phyloP scores from a whole-genome alignment of 306 rosid genomes.

The Rosa chinensis region DNA sequence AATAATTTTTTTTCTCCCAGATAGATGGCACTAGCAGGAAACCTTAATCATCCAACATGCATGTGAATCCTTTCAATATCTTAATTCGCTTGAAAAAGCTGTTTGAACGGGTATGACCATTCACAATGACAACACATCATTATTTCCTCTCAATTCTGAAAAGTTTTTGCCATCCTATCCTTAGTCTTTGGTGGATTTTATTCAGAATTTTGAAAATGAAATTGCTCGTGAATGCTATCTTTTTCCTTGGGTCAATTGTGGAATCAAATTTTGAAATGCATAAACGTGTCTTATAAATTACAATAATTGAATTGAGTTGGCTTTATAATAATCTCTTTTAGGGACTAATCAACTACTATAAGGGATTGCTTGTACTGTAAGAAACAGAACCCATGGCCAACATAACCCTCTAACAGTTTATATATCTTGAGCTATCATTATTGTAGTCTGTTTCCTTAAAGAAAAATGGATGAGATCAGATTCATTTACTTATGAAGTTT shows the following conservation, averaged over 20 bases:
- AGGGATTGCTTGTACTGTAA: not conserved
- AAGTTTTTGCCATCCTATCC: conserved; percentile 5
- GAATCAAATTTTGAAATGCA: conserved; percentile 13
- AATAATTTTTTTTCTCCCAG: not conserved
- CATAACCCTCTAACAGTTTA: not conserved
- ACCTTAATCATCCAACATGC: conserved; percentile 16
- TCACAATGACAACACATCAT: conserved; percentile 4
- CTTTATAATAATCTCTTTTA: not conserved
- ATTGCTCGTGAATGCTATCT: conserved; percentile 16
- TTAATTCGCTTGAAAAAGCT: not conserved
- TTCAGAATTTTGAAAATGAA: conserved; percentile 10
- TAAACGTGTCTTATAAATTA: not conserved
- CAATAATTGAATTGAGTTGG: not conserved
- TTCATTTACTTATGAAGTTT: not conserved
- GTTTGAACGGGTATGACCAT: not conserved
- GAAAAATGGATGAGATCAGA: not conserved
- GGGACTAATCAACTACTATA: not conserved
- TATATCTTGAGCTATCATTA: no score
- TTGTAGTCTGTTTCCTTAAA: no score
- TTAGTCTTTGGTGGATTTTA: not conserved
- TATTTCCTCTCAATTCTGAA: conserved; percentile 12
- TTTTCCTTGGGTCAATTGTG: conserved; percentile 25
- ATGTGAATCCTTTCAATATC: not conserved
- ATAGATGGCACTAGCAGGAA: conserved; percentile 16
- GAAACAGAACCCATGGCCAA: not conserved